Base-by-base conservation (phyloP, 768 basidiomycete species). In the Pisolithus sp. region DNA sequence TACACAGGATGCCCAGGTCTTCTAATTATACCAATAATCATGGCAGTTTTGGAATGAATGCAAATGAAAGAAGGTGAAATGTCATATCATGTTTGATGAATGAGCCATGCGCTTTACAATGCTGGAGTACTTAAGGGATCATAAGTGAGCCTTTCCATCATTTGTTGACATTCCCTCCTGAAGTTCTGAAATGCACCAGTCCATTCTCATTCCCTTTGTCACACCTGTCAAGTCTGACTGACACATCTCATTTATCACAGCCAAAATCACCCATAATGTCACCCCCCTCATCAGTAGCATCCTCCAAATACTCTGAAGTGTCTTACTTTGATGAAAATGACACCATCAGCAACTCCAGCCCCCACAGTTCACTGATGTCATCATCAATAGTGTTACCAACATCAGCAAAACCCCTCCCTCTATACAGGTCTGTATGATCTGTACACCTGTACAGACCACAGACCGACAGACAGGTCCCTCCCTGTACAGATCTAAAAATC, bases 71-170 rank as follows among this genome's bases (percentile, higher is more conserved):
- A 46, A 67, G 68, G 23, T 87, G 85, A 84, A 83, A 59, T 87
- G 86, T 57, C 69, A 85, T 7, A 84, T 88, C 17, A 85, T 86
- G 60, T 87, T 86, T 59, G 84, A 86, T 36, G 77, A 81, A 56
- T 70, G 81, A 52, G 79, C 81, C 0, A 84, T 86, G 37, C 87
- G 78, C n/a, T n/a, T n/a, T 59, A 84, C 81, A 0, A 87, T 87
- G 85, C 85, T 1, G 82, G 80, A 61, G 75, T n/a, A n/a, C 23
- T 24, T 24, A 24, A 24, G 23, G 23, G 23, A 24, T 24, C 23
- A 24, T 24, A 24, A 24, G 23, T 24, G 23, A 24, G 5, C 23
- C 23, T 3, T 24, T 82, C 21, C 21, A 7, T 31, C 17, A 12
- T 30, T 7, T 5, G 23, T 71, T 87, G 9, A 73, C 76, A 9